Evolutionary conservation across 768 basidiomycete species (phyloP).

Genomic region (Kwoniella pini): DNA sequence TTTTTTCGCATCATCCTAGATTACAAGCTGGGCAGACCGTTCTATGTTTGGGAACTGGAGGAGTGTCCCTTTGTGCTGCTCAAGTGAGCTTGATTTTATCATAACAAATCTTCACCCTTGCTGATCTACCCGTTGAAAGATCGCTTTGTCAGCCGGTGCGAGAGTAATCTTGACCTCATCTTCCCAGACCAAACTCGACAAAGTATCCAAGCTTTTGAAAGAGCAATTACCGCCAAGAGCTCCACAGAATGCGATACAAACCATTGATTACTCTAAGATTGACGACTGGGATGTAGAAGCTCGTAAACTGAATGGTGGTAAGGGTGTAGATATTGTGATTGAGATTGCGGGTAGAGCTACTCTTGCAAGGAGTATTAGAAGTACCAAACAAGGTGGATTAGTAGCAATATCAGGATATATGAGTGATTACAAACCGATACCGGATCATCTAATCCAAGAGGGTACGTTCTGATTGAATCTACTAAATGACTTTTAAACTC

Average conservation of each 20-base stretch:
- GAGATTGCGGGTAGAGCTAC: slow-evolving; percentile 46
- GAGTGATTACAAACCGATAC: slow-evolving; percentile 37
- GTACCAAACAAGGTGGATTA: slow-evolving; percentile 38
- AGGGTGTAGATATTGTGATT: slow-evolving; percentile 47
- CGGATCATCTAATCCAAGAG: slow-evolving; percentile 35
- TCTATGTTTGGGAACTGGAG: slow-evolving; percentile 48
- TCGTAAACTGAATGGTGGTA: slow-evolving; percentile 53
- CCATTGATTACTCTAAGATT: slow-evolving; percentile 65
- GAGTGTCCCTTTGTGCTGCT: slow-evolving; percentile 58
- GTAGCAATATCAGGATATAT: slow-evolving; percentile 46
- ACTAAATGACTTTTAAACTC: neutral
- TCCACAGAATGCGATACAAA: slow-evolving; percentile 33
- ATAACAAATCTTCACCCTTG: neutral
- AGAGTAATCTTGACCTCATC: slow-evolving; percentile 69
- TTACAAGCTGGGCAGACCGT: slow-evolving; percentile 65
- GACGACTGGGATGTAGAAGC: slow-evolving; percentile 66
- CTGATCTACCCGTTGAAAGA: slow-evolving; percentile 55
- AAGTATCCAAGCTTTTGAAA: slow-evolving; percentile 61
- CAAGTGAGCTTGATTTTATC: slow-evolving; percentile 25
- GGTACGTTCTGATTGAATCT: slow-evolving; percentile 14
- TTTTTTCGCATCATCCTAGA: slow-evolving; percentile 52
- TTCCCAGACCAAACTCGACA: slow-evolving; percentile 62
- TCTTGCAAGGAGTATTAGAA: slow-evolving; percentile 37
- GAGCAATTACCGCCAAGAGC: slow-evolving; percentile 54
- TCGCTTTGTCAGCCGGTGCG: slow-evolving; percentile 67